Evolutionary conservation across 805 yeast genomes (phyloP).

Genomic region (Hyphopichia homilentoma): DNA sequence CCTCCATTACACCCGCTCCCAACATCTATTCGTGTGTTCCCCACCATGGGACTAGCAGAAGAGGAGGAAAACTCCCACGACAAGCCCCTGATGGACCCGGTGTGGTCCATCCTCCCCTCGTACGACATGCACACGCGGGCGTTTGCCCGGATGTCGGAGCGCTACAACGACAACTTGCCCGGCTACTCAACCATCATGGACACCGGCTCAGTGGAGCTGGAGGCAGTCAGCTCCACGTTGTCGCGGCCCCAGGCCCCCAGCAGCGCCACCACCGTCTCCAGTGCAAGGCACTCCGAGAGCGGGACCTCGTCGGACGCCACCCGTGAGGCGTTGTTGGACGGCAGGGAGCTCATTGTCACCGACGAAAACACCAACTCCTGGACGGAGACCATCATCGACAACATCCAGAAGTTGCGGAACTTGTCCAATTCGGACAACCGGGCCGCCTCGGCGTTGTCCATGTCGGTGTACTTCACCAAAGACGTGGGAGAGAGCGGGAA

Average conservation of each 20-base stretch:
- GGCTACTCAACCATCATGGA: constrained; percentile 10
- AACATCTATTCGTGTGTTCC: too few species aligned
- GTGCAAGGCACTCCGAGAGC: neutral
- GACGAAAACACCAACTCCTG: constrained; percentile 31
- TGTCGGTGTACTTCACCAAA: constrained; percentile 29
- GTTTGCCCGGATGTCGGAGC: constrained; percentile 10
- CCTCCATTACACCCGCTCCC: too few species aligned
- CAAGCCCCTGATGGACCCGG: too few species aligned
- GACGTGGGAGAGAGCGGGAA: constrained; percentile 27
- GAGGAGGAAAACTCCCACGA: too few species aligned
- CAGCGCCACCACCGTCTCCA: neutral
- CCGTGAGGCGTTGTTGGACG: neutral
- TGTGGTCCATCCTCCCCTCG: constrained; percentile 39
- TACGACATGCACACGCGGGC: constrained; percentile 30
- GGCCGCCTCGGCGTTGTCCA: constrained; percentile 21
- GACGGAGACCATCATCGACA: constrained; percentile 38
- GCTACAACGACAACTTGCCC: constrained; percentile 17
- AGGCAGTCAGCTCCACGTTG: constrained; percentile 1
- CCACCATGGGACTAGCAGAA: too few species aligned
- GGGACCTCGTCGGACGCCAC: neutral
- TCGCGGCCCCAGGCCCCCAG: constrained; percentile 1
- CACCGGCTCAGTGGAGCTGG: constrained; percentile 1
- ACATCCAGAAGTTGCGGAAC: constrained; percentile 30
- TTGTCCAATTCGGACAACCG: constrained; percentile 25
- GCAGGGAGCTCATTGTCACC: constrained; percentile 21